Evolutionary conservation across 441 rosid species (phyloP).

Genomic region (Syzygium malaccense): DNA sequence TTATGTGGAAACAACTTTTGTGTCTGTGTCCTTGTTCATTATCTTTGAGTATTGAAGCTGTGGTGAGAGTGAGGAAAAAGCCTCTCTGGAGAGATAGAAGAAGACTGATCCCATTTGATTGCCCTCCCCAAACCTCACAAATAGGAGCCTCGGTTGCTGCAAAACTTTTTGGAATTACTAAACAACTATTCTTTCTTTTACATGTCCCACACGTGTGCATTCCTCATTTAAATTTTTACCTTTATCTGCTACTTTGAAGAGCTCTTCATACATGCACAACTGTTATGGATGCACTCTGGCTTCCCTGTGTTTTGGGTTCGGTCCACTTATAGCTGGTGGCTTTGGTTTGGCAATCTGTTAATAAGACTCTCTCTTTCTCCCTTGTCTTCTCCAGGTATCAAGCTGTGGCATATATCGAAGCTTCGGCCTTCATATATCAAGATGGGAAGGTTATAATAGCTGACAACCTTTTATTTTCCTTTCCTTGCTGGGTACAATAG

Average conservation of each 20-base stretch:
- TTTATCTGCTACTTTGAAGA: background rate
- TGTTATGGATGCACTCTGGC: background rate
- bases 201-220: background rate
- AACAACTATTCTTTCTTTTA: background rate
- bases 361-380: background rate
- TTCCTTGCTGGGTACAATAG: background rate
- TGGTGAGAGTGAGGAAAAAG: background rate
- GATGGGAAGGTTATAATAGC: constrained; percentile 69
- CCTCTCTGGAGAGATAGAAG: background rate
- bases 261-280: background rate
- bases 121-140: background rate
- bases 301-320: background rate
- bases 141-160: background rate
- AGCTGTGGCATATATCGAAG: constrained; percentile 97
- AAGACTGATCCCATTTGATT: background rate
- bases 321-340: background rate
- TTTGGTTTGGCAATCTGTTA: background rate
- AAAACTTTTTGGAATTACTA: background rate
- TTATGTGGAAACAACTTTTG: background rate
- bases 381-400: constrained; percentile 53
- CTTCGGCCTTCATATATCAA: constrained; percentile 91
- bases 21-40: background rate
- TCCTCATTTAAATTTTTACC: background rate
- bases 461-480: background rate
- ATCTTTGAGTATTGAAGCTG: background rate